Evolutionary conservation across 2,329 filamentous ascomycete species (phyloP).

Genomic region (Xylaria sp.): DNA sequence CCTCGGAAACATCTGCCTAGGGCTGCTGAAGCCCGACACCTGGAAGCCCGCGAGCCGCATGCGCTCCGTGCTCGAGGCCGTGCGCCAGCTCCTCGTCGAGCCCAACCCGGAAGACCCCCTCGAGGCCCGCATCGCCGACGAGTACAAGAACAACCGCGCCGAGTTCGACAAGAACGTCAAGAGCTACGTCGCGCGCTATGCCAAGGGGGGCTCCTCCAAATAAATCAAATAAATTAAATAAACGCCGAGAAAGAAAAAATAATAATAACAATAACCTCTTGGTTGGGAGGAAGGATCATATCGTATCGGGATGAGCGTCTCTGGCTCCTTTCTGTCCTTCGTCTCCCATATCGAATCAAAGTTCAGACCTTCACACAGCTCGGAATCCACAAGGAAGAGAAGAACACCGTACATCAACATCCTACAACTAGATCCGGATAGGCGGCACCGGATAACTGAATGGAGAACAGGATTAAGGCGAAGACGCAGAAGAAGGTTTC

Average conservation of each 20-base stretch:
- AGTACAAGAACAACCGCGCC: conserved; percentile 75
- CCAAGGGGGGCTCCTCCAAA: conserved; percentile 54
- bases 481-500: not conserved
- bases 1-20: conserved; percentile 86
- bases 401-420: no score
- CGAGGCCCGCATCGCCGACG: conserved; percentile 85
- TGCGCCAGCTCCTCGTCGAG: conserved; percentile 78
- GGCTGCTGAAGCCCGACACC: conserved; percentile 83
- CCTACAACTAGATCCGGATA: no score
- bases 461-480: not conserved
- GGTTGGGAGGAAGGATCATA: not conserved
- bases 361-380: not conserved
- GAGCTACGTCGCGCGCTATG: conserved; percentile 80
- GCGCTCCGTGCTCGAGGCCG: conserved; percentile 78
- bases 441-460: not conserved
- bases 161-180: conserved; percentile 80
- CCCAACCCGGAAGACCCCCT: conserved; percentile 92
- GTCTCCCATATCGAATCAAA: not conserved
- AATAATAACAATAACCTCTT: not conserved
- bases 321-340: not conserved
- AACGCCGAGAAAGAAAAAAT: not conserved
- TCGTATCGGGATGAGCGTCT: not conserved
- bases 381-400: not conserved
- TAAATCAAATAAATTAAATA: not conserved
- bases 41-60: conserved; percentile 93